Conservation (phyloP, 2,329 filamentous ascomycete species). For the Immersiporthe knoxdaviesiana region DNA sequence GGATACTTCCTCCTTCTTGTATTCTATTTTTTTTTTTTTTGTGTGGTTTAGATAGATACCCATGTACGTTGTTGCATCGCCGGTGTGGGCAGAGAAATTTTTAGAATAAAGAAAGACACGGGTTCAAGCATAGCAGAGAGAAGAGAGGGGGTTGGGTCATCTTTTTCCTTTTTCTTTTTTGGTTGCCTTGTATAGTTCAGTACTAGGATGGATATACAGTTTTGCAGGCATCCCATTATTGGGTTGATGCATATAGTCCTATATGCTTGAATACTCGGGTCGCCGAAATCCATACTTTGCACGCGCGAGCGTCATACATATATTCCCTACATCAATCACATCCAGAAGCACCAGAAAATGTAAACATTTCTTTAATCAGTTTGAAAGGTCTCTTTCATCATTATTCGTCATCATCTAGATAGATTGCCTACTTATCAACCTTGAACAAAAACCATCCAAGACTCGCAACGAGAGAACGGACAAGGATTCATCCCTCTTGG, state of each 20-base stretch:
- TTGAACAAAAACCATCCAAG: not conserved
- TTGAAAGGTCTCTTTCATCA: not conserved
- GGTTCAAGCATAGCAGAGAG: not conserved
- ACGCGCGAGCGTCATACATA: not conserved
- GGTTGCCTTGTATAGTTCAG: not conserved
- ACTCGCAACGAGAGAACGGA: not conserved
- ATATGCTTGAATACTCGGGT: not conserved
- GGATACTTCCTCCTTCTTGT: not conserved
- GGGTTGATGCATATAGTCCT: not conserved
- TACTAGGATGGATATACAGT: not conserved
- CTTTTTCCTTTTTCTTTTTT: not conserved
- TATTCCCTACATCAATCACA: not conserved
- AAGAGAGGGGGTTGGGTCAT: not conserved
- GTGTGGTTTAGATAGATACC: not conserved
- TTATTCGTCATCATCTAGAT: constrained; percentile 5
- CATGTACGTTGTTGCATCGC: constrained; percentile 4
- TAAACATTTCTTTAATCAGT: not conserved
- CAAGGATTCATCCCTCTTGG: not conserved
- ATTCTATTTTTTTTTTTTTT: no score
- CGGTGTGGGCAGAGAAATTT: not conserved
- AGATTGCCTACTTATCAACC: constrained; percentile 4
- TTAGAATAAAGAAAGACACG: not conserved
- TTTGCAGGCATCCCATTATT: not conserved
- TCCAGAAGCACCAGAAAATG: not conserved
- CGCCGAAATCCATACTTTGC: not conserved